Percentiles rank a stretch among this genome's conserved stretches.
phyloP scores from a whole-genome alignment of 768 basidiomycete species.

The Gymnopilus junonius region DNA sequence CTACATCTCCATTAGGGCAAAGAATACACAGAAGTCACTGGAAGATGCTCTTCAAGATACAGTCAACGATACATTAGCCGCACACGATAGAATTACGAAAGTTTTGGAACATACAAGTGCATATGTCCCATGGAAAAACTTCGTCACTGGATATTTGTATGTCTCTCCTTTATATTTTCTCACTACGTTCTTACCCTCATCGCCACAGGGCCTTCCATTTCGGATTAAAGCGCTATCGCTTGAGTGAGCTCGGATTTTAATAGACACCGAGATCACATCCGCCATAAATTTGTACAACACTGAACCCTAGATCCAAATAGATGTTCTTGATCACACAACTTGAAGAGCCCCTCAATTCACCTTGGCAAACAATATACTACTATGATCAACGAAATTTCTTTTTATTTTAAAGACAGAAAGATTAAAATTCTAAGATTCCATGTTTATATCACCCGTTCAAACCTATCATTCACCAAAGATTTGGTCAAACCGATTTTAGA shows the following conservation, averaged over 20 bases:
- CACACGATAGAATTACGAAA: conserved; percentile 3
- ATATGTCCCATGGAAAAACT: conserved; percentile 1
- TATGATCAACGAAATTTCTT: no score
- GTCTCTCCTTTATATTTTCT: neutral
- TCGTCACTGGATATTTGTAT: conserved; percentile 5
- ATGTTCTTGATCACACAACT: no score
- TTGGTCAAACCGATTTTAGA: conserved; percentile 1
- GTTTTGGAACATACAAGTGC: conserved; percentile 2
- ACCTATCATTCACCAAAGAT: neutral
- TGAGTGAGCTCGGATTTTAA: neutral
- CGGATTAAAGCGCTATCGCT: conserved; percentile 2
- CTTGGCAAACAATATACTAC: no score
- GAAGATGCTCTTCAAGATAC: conserved; percentile 2
- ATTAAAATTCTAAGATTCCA: no score
- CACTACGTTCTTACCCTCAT: neutral
- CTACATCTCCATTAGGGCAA: conserved; percentile 4
- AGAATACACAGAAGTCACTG: neutral
- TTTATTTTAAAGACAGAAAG: no score
- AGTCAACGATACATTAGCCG: conserved; percentile 3
- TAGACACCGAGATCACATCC: neutral
- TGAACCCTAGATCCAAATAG: no score
- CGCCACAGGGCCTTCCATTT: neutral
- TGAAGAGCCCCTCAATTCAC: no score
- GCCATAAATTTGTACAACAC: neutral
- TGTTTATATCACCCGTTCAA: no score